Evolutionary conservation across 345 rosid genomes (phyloP).

Genomic region (Microthlaspi erraticum): DNA sequence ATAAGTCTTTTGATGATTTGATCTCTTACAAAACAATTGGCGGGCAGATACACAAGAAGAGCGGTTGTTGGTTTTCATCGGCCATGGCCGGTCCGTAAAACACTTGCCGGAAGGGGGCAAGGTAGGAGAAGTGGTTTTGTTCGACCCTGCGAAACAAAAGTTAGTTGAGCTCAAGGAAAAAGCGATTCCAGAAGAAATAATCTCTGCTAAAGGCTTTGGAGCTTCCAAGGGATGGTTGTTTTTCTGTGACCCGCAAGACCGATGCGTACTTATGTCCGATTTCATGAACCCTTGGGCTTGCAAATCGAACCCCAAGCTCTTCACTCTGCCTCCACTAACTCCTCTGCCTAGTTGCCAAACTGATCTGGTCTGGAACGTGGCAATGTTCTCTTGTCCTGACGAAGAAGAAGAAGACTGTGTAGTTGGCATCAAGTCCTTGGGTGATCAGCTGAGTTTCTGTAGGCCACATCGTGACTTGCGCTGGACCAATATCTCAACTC

Average conservation of each 20-base stretch:
- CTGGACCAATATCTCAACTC: slow-evolving; percentile 20
- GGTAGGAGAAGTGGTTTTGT: slow-evolving; percentile 11
- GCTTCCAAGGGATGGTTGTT: slow-evolving; percentile 19
- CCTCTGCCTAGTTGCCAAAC: slow-evolving; percentile 32
- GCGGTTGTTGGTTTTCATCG: slow-evolving; percentile 21
- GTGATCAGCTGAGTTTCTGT: slow-evolving; percentile 26
- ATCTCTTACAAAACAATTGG: too few relatives aligned
- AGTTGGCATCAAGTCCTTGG: slow-evolving; percentile 27
- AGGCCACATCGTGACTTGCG: slow-evolving; percentile 14
- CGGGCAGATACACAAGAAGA: slow-evolving; percentile 7
- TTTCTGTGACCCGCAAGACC: slow-evolving; percentile 1
- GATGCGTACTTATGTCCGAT: not conserved
- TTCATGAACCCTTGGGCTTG: slow-evolving; percentile 2
- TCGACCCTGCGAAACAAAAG: slow-evolving; percentile 3
- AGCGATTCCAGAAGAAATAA: not conserved
- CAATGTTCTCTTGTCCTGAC: slow-evolving; percentile 30
- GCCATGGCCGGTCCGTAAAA: not conserved
- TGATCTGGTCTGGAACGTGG: slow-evolving; percentile 23
- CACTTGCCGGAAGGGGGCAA: not conserved
- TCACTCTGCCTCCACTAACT: too few relatives aligned
- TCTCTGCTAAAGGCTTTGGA: slow-evolving; percentile 1
- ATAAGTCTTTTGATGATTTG: too few relatives aligned
- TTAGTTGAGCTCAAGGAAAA: slow-evolving; percentile 5
- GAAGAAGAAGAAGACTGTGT: slow-evolving; percentile 12
- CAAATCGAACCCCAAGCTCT: slow-evolving; percentile 9